Conservation (phyloP, 208 protist genomes). For the Novymonas esmeraldas region DNA sequence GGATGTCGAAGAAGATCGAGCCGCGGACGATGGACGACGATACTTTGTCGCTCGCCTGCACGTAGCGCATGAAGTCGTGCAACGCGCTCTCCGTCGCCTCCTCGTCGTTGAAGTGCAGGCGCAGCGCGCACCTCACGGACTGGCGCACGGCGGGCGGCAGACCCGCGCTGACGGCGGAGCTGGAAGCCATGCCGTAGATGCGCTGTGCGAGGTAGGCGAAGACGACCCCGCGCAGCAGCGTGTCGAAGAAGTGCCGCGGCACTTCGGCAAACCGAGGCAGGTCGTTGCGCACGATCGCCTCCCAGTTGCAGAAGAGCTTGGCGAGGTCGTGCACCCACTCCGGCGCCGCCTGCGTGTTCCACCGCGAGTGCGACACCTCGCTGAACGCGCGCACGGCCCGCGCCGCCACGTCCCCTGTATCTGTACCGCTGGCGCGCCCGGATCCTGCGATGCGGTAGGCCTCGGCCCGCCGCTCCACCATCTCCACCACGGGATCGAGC, state of each 20-base stretch:
- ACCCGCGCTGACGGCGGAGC: constrained; percentile 37
- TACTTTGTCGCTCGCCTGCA: constrained; percentile 39
- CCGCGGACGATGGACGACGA: constrained; percentile 40
- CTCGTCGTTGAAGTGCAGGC: constrained; percentile 71
- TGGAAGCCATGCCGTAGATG: constrained; percentile 83
- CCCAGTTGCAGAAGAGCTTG: constrained; percentile 88
- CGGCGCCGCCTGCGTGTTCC: constrained; percentile 56
- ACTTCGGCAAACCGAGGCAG: constrained; percentile 73
- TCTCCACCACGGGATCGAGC: constrained; percentile 66
- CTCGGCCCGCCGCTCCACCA: constrained; percentile 55
- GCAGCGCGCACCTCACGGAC: constrained; percentile 57
- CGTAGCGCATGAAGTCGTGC: constrained; percentile 75
- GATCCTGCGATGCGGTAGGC: constrained; percentile 47
- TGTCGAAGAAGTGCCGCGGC: constrained; percentile 86
- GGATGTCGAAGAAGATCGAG: constrained; percentile 74
- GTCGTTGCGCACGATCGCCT: constrained; percentile 82
- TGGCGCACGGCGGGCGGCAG: constrained; percentile 45
- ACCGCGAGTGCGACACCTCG: constrained; percentile 42
- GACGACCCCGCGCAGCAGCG: constrained; percentile 73
- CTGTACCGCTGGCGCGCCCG: constrained; percentile 35
- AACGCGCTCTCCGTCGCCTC: constrained; percentile 63
- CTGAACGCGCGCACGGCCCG: constrained; percentile 55
- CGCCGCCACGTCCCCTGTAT: constrained; percentile 64
- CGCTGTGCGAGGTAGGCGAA: constrained; percentile 59
- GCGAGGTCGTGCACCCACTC: constrained; percentile 86